phyloP scores from a whole-genome alignment of 177 flowering plant species.

The Telopea speciosissima region DNA sequence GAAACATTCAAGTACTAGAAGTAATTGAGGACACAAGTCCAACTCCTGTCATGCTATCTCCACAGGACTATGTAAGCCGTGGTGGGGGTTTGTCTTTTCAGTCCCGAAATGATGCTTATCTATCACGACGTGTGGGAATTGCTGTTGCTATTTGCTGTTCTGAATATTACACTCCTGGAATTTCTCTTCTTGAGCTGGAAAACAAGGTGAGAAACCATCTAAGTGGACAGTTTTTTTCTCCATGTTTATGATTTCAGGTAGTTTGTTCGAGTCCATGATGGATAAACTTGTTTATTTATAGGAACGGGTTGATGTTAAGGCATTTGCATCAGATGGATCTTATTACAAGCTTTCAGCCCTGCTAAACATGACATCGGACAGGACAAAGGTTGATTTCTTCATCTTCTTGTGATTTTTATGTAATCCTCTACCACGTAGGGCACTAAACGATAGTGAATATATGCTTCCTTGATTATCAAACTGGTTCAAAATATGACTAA shows the following conservation, averaged over 20 bases:
- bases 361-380: constrained; percentile 79
- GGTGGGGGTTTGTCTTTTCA: constrained; percentile 49
- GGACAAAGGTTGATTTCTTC: constrained; percentile 78
- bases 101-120: constrained; percentile 61
- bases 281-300: constrained; percentile 21
- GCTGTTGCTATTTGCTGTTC: constrained; percentile 67
- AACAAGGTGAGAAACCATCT: constrained; percentile 57
- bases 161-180: constrained; percentile 74
- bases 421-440: not conserved
- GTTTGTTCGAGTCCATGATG: not conserved
- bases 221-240: not conserved
- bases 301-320: constrained; percentile 86
- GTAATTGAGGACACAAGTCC: constrained; percentile 71
- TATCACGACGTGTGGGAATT: constrained; percentile 75
- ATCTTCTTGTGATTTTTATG: not conserved
- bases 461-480: not conserved
- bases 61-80: constrained; percentile 69
- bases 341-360: constrained; percentile 88
- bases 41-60: constrained; percentile 86
- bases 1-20: constrained; percentile 73
- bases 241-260: not conserved
- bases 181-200: constrained; percentile 90
- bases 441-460: not conserved
- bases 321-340: constrained; percentile 67
- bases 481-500: too few relatives aligned